Evolutionary conservation across 2,329 filamentous ascomycete species (phyloP).

Genomic region (Chaetomiaceae sp.): DNA sequence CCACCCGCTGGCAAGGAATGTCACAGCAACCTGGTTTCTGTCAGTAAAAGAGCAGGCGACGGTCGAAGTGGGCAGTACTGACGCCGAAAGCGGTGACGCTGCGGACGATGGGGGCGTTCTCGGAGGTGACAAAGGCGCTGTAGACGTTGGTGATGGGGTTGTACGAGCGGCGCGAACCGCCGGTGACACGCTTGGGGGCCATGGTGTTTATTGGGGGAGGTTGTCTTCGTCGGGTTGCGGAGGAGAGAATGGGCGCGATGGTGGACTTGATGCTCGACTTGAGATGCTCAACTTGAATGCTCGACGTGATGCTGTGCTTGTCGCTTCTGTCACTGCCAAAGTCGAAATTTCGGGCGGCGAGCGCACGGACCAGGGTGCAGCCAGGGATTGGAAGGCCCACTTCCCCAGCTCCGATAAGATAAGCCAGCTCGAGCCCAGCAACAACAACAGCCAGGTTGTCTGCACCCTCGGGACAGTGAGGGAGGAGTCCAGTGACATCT

Average conservation of each 20-base stretch:
- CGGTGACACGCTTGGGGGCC: conserved; percentile 53
- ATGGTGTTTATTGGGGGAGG: conserved; percentile 44
- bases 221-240: not conserved
- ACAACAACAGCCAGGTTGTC: too few species aligned
- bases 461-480: too few species aligned
- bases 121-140: conserved; percentile 53
- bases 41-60: not conserved
- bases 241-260: conserved; percentile 19
- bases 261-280: not conserved
- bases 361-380: not conserved
- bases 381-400: too few species aligned
- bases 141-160: conserved; percentile 52
- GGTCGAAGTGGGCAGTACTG: conserved; percentile 30
- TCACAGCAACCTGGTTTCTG: conserved; percentile 47
- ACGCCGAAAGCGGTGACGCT: conserved; percentile 58
- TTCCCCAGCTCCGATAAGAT: not conserved
- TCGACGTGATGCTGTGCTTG: not conserved
- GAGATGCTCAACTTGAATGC: not conserved
- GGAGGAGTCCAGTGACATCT: conserved; percentile 1
- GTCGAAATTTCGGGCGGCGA: conserved; percentile 11
- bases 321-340: not conserved
- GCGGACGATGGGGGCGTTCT: conserved; percentile 60
- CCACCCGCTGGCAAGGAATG: conserved; percentile 56
- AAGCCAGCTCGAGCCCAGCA: not conserved
- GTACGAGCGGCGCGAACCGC: conserved; percentile 37